Conservation (phyloP, 495 filamentous ascomycete genomes). For the Penicillium lividum region DNA sequence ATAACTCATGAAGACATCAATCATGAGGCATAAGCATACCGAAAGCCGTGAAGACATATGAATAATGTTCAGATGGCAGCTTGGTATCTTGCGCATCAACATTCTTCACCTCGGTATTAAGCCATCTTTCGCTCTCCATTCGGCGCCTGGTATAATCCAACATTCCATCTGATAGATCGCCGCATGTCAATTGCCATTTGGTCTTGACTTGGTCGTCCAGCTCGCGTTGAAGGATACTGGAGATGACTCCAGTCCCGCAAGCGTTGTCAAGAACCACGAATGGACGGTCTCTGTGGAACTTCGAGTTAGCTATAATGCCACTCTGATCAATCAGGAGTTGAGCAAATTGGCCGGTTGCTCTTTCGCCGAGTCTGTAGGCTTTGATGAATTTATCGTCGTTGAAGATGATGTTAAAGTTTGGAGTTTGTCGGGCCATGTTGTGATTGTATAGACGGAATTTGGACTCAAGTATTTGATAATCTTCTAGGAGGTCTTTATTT, state of each 20-base stretch:
- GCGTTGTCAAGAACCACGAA: constrained; percentile 42
- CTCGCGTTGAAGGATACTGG: constrained; percentile 27
- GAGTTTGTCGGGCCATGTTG: neutral
- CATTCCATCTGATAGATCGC: constrained; percentile 38
- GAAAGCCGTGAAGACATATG: constrained; percentile 40
- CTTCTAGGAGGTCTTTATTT: neutral
- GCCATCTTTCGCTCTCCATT: constrained; percentile 34
- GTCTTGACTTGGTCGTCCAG: constrained; percentile 24
- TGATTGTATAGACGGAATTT: neutral
- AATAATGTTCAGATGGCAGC: constrained; percentile 30
- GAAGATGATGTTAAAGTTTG: constrained; percentile 22
- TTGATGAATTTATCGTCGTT: constrained; percentile 31
- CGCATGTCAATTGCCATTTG: constrained; percentile 34
- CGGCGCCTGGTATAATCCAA: constrained; percentile 31
- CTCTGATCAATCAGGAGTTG: constrained; percentile 33
- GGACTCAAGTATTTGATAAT: neutral
- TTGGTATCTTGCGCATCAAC: constrained; percentile 39
- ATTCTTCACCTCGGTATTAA: constrained; percentile 27
- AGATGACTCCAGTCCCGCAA: constrained; percentile 45
- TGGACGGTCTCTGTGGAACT: constrained; percentile 18
- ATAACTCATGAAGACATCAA: neutral
- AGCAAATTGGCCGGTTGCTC: constrained; percentile 34
- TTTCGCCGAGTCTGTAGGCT: constrained; percentile 36
- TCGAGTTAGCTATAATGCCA: constrained; percentile 22
- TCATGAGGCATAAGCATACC: constrained; percentile 21